These are phyloP conservation scores for Cercospora sojina DNA, from an alignment of 2,329 filamentous ascomycete genomes.

Conservation along the genomic window DNA sequence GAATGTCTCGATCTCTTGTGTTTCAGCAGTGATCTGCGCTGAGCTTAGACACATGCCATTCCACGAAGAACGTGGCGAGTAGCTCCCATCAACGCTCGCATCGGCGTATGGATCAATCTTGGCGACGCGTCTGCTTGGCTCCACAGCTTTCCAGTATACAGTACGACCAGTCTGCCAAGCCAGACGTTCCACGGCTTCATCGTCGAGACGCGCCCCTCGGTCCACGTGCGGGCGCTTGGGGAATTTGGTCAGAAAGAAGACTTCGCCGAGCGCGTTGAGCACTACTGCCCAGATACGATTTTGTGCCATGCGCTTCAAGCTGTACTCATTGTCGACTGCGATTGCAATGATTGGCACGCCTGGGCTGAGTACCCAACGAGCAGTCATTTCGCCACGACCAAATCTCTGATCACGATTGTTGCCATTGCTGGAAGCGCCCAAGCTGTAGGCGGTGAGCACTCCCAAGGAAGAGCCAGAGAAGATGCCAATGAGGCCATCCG, in stretches of 20 bases:
- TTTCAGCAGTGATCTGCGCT: conserved; percentile 72
- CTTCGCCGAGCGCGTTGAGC: conserved; percentile 89
- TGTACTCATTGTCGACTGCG: conserved; percentile 80
- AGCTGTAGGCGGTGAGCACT: conserved; percentile 75
- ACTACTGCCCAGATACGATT: conserved; percentile 84
- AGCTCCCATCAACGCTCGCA: conserved; percentile 65
- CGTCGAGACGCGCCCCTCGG: conserved; percentile 47
- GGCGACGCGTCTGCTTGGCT: conserved; percentile 71
- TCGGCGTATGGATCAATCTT: conserved; percentile 71
- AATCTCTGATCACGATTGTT: conserved; percentile 61
- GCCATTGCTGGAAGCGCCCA: conserved; percentile 52
- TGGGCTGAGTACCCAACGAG: conserved; percentile 85
- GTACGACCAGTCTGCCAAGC: conserved; percentile 80
- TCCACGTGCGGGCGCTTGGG: conserved; percentile 57
- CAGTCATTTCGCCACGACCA: conserved; percentile 74
- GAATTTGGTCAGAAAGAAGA: conserved; percentile 77
- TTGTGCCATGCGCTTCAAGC: conserved; percentile 63
- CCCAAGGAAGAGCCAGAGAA: conserved; percentile 81
- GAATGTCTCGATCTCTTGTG: conserved; percentile 76
- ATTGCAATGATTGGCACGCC: conserved; percentile 88
- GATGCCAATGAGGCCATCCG: conserved; percentile 76
- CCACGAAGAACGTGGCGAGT: conserved; percentile 76
- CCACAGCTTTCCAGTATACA: conserved; percentile 77
- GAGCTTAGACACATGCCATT: conserved; percentile 68
- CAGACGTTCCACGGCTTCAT: conserved; percentile 59